Evolutionary conservation across 257 asterid genomes (phyloP).

Genomic region (Solanum boliviense): DNA sequence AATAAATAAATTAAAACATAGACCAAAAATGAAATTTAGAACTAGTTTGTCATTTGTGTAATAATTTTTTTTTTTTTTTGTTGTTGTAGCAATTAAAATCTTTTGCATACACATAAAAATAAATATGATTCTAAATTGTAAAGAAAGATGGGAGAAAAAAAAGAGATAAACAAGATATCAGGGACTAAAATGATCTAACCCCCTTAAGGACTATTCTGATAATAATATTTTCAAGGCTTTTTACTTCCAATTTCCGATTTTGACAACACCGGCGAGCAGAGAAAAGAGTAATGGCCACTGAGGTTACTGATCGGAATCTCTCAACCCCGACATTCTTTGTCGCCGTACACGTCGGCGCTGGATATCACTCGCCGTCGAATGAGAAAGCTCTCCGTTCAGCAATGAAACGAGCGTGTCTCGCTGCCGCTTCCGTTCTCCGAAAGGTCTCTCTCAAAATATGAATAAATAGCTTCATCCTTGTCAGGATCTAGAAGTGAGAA

Average conservation of each 20-base stretch:
- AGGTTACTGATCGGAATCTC: constrained; percentile 15
- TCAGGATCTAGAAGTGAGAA: not conserved
- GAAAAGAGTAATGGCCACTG: constrained; percentile 33
- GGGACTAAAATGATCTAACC: not conserved
- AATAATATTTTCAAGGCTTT: not conserved
- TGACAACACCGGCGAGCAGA: not conserved
- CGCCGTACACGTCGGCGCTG: constrained; percentile 92
- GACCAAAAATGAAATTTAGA: no score
- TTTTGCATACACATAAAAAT: no score
- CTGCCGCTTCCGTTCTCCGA: constrained; percentile 67
- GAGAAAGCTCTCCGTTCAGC: constrained; percentile 77
- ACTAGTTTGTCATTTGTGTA: no score
- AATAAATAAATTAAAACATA: no score
- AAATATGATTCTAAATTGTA: not conserved
- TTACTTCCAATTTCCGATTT: not conserved
- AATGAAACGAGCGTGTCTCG: constrained; percentile 71
- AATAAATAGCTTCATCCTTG: not conserved
- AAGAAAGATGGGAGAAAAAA: not conserved
- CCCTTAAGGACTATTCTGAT: not conserved
- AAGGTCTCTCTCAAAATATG: constrained; percentile 25
- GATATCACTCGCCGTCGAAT: constrained; percentile 20
- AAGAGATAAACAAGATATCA: not conserved
- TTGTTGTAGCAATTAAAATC: no score
- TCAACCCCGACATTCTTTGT: constrained; percentile 43
- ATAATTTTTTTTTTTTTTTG: no score